These are phyloP conservation scores for Aspergillus saccharolyticus DNA, from an alignment of 495 filamentous ascomycete species.

Conservation along the genomic window DNA sequence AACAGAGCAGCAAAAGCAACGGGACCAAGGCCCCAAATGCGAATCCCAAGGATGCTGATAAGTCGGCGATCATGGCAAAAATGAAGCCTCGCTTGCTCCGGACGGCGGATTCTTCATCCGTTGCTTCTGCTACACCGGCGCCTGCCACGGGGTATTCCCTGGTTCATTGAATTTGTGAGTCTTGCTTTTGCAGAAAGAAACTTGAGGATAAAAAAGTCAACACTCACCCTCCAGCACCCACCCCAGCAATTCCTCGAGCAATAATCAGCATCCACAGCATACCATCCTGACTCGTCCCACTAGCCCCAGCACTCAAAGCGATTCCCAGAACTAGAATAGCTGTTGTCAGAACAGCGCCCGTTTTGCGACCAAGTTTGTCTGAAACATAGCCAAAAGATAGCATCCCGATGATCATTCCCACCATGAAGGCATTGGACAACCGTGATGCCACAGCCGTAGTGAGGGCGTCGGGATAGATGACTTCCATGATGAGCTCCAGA, in stretches of 20 bases:
- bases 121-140: slow-evolving; percentile 32
- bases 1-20: slow-evolving; percentile 25
- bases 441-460: slow-evolving; percentile 15
- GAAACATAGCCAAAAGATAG: slow-evolving; percentile 34
- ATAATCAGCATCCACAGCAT: slow-evolving; percentile 31
- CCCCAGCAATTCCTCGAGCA: slow-evolving; percentile 24
- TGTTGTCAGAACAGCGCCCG: slow-evolving; percentile 31
- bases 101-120: slow-evolving; percentile 26
- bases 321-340: slow-evolving; percentile 29
- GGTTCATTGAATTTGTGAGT: too few relatives aligned
- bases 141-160: slow-evolving; percentile 33
- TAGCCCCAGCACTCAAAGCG: slow-evolving; percentile 25
- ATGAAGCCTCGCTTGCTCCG: slow-evolving; percentile 32
- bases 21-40: slow-evolving; percentile 29
- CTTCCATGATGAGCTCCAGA: slow-evolving; percentile 24
- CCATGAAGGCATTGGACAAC: slow-evolving; percentile 27
- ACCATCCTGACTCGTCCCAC: slow-evolving; percentile 20
- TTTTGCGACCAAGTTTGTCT: slow-evolving; percentile 31
- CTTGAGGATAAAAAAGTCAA: neutral
- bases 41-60: slow-evolving; percentile 30
- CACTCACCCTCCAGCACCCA: slow-evolving; percentile 26
- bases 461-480: slow-evolving; percentile 23
- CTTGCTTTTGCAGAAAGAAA: too few relatives aligned
- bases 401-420: slow-evolving; percentile 36
- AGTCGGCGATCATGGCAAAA: slow-evolving; percentile 33